Evolutionary conservation across 345 rosid species (phyloP), one percentile per base, ranked within the genome.

Genomic region (Geranium rotundifolium): DNA sequence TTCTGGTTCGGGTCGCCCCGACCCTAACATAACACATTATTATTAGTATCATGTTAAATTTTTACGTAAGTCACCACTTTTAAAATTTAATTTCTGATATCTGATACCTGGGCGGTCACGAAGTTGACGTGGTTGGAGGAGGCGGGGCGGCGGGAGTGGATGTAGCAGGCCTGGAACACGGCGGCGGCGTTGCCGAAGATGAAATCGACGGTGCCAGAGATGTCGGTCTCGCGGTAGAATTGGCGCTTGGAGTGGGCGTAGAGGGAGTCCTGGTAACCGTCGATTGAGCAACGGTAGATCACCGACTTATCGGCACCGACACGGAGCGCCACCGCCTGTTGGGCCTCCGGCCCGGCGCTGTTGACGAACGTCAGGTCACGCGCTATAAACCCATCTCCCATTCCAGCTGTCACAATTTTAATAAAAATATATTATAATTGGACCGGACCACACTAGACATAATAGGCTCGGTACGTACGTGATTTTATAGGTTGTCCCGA

Each of bases 61-160:
- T n/a, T n/a, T n/a, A n/a, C n/a, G n/a, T n/a, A n/a, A n/a, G n/a
- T n/a, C n/a, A n/a, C n/a, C n/a, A n/a, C n/a, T n/a, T n/a, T n/a
- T n/a, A n/a, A n/a, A n/a, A n/a, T n/a, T n/a, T n/a, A n/a, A n/a
- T n/a, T n/a, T n/a, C n/a, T n/a, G n/a, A n/a, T n/a, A n/a, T n/a
- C n/a, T n/a, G n/a, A n/a, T n/a, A n/a, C 68, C 19, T 65, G 62
- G 0, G 68, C 68, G 1, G 68, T 65, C 31, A 65, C 52, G 30
- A 57, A 31, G 68, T 65, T 65, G 14, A 17, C 17, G 19, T 58
- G 59, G 56, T 56, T 58, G 0, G 49, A 54, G 13, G 9, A 6
- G 50, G 50, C 50, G 4, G 50, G 50, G 1, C 14, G 5, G 13
- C 50, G 50, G 1, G 50, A 1, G 50, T 6, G 14, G 50, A 41